Evolutionary conservation across 345 rosid species (phyloP).

Genomic region (Salix arbutifolia): DNA sequence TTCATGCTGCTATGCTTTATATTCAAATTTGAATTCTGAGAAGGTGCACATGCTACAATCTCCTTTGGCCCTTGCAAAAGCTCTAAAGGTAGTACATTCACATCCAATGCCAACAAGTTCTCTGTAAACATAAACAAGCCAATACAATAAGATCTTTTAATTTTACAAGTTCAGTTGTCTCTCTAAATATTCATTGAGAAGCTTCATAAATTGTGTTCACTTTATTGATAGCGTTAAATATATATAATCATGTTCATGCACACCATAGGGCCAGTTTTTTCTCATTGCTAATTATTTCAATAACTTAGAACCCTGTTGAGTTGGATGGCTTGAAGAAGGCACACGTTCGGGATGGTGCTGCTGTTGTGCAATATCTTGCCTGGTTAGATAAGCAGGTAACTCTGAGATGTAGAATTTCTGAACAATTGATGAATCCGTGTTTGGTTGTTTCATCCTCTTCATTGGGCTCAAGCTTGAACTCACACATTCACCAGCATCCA

Average conservation of each 20-base stretch:
- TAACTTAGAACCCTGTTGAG: conserved; percentile 73
- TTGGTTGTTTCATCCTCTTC: not conserved
- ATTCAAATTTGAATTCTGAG: conserved; percentile 64
- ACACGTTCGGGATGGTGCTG: conserved; percentile 95
- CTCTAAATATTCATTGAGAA: no score
- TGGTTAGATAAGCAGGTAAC: conserved; percentile 89
- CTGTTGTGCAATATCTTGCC: conserved; percentile 88
- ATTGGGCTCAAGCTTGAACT: not conserved
- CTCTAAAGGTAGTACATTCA: conserved; percentile 61
- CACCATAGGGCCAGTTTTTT: not conserved
- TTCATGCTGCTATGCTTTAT: conserved; percentile 85
- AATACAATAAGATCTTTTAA: not conserved
- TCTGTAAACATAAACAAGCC: not conserved
- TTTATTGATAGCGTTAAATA: no score
- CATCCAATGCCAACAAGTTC: not conserved
- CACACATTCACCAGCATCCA: not conserved
- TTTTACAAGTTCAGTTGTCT: not conserved
- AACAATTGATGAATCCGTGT: not conserved
- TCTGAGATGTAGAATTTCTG: not conserved
- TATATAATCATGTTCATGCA: not conserved
- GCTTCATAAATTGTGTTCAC: no score
- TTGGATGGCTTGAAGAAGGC: conserved; percentile 80
- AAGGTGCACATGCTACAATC: conserved; percentile 72
- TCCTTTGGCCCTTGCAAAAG: conserved; percentile 90
- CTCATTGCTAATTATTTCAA: conserved; percentile 2